Conservation (phyloP, 1,284 basidiomycete genomes). For the Leccinum subspadiceum region DNA sequence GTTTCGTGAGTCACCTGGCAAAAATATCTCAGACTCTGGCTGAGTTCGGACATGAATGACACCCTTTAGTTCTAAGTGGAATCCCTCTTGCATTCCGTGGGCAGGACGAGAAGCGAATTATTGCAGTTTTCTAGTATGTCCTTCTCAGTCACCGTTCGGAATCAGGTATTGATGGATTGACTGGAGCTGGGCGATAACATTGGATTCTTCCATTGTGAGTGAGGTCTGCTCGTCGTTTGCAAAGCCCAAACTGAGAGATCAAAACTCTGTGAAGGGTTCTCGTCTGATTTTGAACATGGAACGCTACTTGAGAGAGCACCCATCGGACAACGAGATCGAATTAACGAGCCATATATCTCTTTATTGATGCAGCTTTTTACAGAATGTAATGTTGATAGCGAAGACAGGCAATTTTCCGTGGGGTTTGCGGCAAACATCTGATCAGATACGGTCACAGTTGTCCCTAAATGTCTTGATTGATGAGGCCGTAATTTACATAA, state of each 20-base stretch:
- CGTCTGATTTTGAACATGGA: conserved; percentile 21
- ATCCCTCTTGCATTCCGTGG: neutral
- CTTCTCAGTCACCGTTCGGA: neutral
- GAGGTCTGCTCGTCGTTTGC: neutral
- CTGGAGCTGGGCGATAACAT: conserved; percentile 14
- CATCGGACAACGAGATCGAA: neutral
- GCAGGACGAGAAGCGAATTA: conserved; percentile 3
- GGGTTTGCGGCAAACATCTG: neutral
- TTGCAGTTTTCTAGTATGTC: conserved; percentile 12
- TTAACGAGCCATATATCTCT: neutral
- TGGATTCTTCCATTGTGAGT: conserved; percentile 17
- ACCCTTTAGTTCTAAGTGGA: conserved; percentile 7
- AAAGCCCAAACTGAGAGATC: neutral
- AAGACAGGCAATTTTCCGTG: neutral
- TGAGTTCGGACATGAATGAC: neutral
- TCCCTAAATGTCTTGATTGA: neutral
- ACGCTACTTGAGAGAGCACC: neutral
- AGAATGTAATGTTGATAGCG: neutral
- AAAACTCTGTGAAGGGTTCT: conserved; percentile 12
- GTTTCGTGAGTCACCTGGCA: conserved; percentile 16
- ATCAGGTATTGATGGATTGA: neutral
- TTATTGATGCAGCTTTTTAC: neutral
- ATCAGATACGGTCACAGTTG: neutral
- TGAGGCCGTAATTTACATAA: neutral
- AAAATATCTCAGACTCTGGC: neutral